Evolutionary conservation across 192 early-diverging fungal genomes (phyloP).

Genomic region (Backusella westeae): DNA sequence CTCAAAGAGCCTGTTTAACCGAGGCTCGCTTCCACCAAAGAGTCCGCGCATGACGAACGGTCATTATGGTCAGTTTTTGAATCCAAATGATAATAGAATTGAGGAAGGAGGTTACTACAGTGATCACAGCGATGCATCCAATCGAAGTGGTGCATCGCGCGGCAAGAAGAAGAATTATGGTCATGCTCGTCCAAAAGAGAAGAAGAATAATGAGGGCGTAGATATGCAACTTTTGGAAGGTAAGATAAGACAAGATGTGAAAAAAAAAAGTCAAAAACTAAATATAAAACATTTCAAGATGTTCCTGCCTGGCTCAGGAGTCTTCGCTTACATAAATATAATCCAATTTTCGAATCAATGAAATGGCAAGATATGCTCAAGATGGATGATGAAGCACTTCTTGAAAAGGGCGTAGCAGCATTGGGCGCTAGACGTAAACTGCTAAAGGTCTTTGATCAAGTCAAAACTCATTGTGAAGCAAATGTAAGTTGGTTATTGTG

Average conservation of each 20-base stretch:
- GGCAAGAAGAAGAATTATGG: constrained; percentile 5
- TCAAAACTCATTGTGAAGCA: constrained; percentile 41
- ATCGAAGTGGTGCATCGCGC: constrained; percentile 16
- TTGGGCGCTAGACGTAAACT: constrained; percentile 95
- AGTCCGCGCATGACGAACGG: constrained; percentile 7
- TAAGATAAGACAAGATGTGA: constrained; percentile 19
- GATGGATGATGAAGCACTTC: constrained; percentile 79
- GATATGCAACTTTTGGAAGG: constrained; percentile 74
- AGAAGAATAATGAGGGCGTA: constrained; percentile 70
- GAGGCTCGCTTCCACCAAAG: constrained; percentile 20
- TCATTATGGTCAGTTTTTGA: constrained; percentile 34
- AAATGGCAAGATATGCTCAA: constrained; percentile 90
- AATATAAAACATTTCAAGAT: constrained; percentile 46
- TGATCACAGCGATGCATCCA: constrained; percentile 39
- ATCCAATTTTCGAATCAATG: constrained; percentile 81
- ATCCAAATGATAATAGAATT: constrained; percentile 20
- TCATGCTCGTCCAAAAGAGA: constrained; percentile 48
- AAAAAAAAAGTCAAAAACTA: no score
- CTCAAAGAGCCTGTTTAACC: constrained; percentile 36
- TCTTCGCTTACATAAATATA: constrained; percentile 96
- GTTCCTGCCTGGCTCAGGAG: constrained; percentile 91
- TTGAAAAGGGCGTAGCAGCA: constrained; percentile 83
- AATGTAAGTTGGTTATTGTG: constrained; percentile 28
- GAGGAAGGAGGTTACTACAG: constrained; percentile 29
- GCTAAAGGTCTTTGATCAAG: constrained; percentile 93